Evolutionary conservation across 73 alveolate species (phyloP).

Genomic region (Paramecium tetraurelia): DNA sequence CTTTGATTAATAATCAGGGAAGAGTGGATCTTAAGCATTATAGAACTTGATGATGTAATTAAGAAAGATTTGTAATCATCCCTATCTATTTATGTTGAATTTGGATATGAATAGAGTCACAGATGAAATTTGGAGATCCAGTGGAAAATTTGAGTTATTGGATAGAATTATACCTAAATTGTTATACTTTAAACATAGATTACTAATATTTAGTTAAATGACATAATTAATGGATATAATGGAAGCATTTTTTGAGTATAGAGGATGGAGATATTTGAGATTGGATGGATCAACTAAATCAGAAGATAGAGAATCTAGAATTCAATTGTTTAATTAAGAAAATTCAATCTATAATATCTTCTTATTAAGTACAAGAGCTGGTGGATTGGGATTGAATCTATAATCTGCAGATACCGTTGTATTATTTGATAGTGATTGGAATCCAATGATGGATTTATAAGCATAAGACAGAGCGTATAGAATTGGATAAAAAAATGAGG

Average conservation of each 20-base stretch:
- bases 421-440: constrained; percentile 98
- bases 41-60: constrained; percentile 98
- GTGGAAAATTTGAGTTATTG: constrained; percentile 97
- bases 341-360: constrained; percentile 84
- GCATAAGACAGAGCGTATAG: constrained; percentile 99
- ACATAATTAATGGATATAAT: constrained; percentile 95
- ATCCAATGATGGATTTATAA: constrained; percentile 98
- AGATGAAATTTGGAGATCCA: constrained; percentile 89
- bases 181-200: constrained; percentile 88
- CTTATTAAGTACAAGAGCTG: constrained; percentile 94
- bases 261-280: constrained; percentile 86
- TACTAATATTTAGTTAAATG: constrained; percentile 95
- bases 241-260: constrained; percentile 88
- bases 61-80: constrained; percentile 98
- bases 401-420: constrained; percentile 97
- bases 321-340: constrained; percentile 79
- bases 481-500: constrained; percentile 97
- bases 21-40: constrained; percentile 65
- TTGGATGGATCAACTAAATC: constrained; percentile 96
- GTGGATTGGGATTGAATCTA: constrained; percentile 93
- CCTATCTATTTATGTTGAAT: constrained; percentile 90
- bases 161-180: constrained; percentile 96
- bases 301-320: constrained; percentile 91
- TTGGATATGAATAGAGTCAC: constrained; percentile 58
- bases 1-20: constrained; percentile 55